These are phyloP conservation scores for Euphorbia lathyris DNA, from an alignment of 345 rosid species.

Conservation along the genomic window DNA sequence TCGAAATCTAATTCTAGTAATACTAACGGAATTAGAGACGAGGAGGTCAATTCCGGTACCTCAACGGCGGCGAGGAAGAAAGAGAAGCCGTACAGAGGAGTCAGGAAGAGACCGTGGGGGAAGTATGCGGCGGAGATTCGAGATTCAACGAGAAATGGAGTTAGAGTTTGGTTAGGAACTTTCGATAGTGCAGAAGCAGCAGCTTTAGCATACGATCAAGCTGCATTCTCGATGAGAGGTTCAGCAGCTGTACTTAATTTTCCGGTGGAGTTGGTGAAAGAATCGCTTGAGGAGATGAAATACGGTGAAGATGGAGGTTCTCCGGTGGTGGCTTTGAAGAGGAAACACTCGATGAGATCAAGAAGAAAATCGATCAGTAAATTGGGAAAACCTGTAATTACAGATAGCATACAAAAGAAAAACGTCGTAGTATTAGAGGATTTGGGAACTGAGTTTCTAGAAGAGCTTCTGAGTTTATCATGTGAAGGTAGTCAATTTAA, in stretches of 20 bases:
- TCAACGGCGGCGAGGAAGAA: background rate
- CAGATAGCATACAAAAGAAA: too few relatives aligned
- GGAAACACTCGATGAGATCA: conserved; percentile 29
- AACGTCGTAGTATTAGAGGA: conserved; percentile 42
- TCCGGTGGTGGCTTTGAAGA: conserved; percentile 42
- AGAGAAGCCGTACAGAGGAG: conserved; percentile 42
- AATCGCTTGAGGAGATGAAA: conserved; percentile 38
- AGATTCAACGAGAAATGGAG: conserved; percentile 41
- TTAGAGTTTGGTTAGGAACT: conserved; percentile 50
- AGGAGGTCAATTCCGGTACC: conserved; percentile 27
- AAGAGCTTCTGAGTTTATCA: conserved; percentile 34
- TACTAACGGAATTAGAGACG: too few relatives aligned
- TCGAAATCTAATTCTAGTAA: too few relatives aligned
- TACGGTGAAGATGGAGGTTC: conserved; percentile 43
- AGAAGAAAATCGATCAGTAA: conserved; percentile 30
- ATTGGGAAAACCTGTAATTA: background rate
- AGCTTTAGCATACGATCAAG: conserved; percentile 46
- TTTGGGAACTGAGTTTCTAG: conserved; percentile 40
- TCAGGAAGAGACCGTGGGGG: conserved; percentile 51
- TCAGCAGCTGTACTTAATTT: conserved; percentile 41
- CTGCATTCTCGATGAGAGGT: conserved; percentile 48
- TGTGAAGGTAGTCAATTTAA: conserved; percentile 11
- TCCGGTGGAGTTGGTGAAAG: conserved; percentile 40
- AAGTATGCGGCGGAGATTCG: conserved; percentile 51
- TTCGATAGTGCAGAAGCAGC: conserved; percentile 48